Evolutionary conservation across 2,329 filamentous ascomycete species (phyloP).

Genomic region (Uncinocarpus reesii): DNA sequence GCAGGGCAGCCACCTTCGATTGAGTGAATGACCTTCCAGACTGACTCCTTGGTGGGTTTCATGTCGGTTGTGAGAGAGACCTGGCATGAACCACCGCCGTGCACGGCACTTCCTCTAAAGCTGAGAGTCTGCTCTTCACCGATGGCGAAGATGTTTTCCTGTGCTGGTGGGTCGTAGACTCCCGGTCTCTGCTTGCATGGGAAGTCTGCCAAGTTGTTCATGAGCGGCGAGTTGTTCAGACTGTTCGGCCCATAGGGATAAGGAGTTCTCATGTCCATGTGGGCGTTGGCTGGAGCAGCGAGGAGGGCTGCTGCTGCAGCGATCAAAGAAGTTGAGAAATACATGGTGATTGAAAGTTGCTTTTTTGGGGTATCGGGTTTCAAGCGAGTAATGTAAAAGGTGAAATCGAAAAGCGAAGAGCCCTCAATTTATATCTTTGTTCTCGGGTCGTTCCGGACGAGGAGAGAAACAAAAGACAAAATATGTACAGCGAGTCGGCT

Average conservation of each 20-base stretch:
- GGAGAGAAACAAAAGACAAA: background rate
- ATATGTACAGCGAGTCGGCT: background rate
- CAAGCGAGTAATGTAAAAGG: background rate
- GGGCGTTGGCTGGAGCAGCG: conserved; percentile 50
- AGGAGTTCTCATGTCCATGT: conserved; percentile 65
- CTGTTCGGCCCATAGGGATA: conserved; percentile 47
- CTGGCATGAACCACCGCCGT: conserved; percentile 90
- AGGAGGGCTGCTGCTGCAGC: conserved; percentile 11
- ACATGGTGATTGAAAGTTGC: conserved; percentile 18
- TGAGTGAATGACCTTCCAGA: conserved; percentile 83
- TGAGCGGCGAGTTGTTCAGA: conserved; percentile 56
- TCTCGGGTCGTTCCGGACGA: conserved; percentile 11
- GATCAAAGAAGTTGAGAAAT: conserved; percentile 21
- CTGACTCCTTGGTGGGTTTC: conserved; percentile 52
- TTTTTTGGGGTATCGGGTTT: background rate
- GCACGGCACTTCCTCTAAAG: conserved; percentile 63
- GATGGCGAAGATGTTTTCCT: conserved; percentile 52
- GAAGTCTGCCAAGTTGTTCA: conserved; percentile 53
- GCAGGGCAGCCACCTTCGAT: conserved; percentile 78
- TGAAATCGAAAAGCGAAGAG: conserved; percentile 3
- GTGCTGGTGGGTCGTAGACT: conserved; percentile 33
- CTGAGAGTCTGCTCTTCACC: conserved; percentile 52
- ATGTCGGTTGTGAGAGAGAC: conserved; percentile 72
- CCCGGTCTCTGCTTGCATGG: conserved; percentile 64
- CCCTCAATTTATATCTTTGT: conserved; percentile 4